Evolutionary conservation across 1,139 yeast genomes (phyloP).

Genomic region (Lizanozyma gosingica): DNA sequence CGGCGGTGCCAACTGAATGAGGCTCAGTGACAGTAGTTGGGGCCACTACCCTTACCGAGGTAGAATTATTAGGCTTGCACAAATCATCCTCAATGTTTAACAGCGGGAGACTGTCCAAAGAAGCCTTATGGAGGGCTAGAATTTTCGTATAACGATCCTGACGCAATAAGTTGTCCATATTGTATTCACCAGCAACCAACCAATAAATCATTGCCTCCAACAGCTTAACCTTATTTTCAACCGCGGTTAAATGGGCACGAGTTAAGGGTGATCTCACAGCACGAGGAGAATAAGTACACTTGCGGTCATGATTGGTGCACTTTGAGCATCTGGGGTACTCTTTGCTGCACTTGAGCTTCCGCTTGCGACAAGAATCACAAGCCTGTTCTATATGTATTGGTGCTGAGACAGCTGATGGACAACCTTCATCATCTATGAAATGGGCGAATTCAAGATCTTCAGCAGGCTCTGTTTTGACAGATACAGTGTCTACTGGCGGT

Average conservation of each 20-base stretch:
- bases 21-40: not conserved
- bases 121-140: conserved; percentile 14
- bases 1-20: not conserved
- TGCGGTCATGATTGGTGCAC: conserved; percentile 65
- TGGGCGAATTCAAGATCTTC: not conserved
- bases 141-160: conserved; percentile 15
- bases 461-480: not conserved
- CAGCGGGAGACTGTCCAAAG: conserved; percentile 4
- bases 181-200: conserved; percentile 13
- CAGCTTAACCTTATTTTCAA: conserved; percentile 53
- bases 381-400: conserved; percentile 42
- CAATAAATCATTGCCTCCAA: conserved; percentile 45
- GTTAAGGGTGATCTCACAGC: conserved; percentile 75
- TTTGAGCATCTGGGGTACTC: conserved; percentile 71
- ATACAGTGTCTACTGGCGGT: conserved; percentile 1
- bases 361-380: conserved; percentile 52
- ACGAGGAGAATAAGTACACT: conserved; percentile 70
- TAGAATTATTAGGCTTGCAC: not conserved
- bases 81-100: conserved; percentile 5
- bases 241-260: conserved; percentile 68
- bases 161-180: conserved; percentile 19
- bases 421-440: not conserved
- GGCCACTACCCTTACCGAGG: not conserved
- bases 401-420: too few relatives aligned
- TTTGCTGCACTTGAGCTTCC: conserved; percentile 50